Conservation (phyloP, 768 basidiomycete genomes). For the Wakefieldia striispora region DNA sequence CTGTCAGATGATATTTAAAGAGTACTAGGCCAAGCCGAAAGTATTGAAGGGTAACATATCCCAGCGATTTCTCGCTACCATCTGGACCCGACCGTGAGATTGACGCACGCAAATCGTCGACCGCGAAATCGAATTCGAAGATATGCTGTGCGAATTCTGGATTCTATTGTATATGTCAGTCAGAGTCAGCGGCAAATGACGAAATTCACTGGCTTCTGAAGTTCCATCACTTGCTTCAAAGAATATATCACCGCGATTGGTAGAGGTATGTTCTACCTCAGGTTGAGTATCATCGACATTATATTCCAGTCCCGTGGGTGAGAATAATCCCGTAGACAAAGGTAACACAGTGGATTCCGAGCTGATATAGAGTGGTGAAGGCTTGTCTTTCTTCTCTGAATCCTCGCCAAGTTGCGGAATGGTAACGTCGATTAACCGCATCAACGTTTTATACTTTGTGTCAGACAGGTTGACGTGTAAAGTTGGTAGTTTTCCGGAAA, state of each 20-base stretch:
- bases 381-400: constrained; percentile 21
- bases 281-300: constrained; percentile 59
- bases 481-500: constrained; percentile 83
- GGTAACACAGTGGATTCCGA: constrained; percentile 42
- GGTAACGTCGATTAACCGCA: constrained; percentile 88
- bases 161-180: constrained; percentile 18
- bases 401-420: constrained; percentile 77
- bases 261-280: constrained; percentile 38
- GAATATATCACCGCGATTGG: constrained; percentile 56
- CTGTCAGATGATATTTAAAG: constrained; percentile 83
- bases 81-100: constrained; percentile 68
- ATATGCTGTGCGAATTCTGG: constrained; percentile 50
- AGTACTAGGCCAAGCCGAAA: constrained; percentile 76
- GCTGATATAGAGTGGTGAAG: constrained; percentile 20
- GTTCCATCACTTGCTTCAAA: constrained; percentile 70
- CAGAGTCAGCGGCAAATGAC: not conserved
- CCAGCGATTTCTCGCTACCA: constrained; percentile 69
- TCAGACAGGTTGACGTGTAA: constrained; percentile 90
- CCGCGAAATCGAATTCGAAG: constrained; percentile 86
- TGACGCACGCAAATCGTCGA: constrained; percentile 76
- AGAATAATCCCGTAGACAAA: constrained; percentile 56
- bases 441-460: constrained; percentile 85
- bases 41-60: constrained; percentile 72
- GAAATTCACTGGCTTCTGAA: constrained; percentile 42
- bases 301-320: constrained; percentile 59